Evolutionary conservation across 495 filamentous ascomycete genomes (phyloP).

Genomic region (Penicillium coffeae): DNA sequence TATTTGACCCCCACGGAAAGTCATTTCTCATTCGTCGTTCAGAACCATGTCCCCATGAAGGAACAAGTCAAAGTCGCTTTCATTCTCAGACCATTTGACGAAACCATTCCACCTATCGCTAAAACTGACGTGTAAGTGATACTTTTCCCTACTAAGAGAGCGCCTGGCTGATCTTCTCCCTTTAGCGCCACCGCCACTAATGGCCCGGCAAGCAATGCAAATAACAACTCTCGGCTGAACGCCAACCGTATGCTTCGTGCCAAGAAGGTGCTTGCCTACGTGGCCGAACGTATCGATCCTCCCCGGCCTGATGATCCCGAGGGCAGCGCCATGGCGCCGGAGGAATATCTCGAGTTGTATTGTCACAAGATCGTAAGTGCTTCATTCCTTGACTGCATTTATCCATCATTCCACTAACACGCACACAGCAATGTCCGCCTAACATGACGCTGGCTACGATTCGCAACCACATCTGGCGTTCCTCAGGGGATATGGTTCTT

Average conservation of each 20-base stretch:
- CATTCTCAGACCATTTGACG: constrained; percentile 77
- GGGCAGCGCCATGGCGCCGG: constrained; percentile 64
- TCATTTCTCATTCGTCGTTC: constrained; percentile 1
- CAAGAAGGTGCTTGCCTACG: constrained; percentile 90
- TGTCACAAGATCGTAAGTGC: constrained; percentile 80
- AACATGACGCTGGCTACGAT: constrained; percentile 92
- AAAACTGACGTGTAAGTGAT: constrained; percentile 54
- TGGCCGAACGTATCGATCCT: constrained; percentile 85
- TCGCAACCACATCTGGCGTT: constrained; percentile 86
- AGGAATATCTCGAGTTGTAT: constrained; percentile 90
- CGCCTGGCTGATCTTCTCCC: constrained; percentile 4
- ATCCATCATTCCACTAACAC: constrained; percentile 10
- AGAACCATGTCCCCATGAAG: constrained; percentile 81
- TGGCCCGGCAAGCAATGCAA: constrained; percentile 15
- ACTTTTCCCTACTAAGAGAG: not conserved
- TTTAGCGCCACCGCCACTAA: constrained; percentile 16
- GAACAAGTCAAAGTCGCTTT: constrained; percentile 95
- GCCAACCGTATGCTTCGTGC: constrained; percentile 95
- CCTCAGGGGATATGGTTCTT: constrained; percentile 81
- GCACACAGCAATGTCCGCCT: constrained; percentile 51
- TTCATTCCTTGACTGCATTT: constrained; percentile 2
- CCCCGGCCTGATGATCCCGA: constrained; percentile 47
- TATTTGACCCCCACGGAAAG: not conserved
- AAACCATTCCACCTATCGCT: constrained; percentile 65
- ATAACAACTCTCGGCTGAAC: constrained; percentile 80